Conservation (phyloP, 352 stramenopile genomes). For the Globisporangium orthogonon region DNA sequence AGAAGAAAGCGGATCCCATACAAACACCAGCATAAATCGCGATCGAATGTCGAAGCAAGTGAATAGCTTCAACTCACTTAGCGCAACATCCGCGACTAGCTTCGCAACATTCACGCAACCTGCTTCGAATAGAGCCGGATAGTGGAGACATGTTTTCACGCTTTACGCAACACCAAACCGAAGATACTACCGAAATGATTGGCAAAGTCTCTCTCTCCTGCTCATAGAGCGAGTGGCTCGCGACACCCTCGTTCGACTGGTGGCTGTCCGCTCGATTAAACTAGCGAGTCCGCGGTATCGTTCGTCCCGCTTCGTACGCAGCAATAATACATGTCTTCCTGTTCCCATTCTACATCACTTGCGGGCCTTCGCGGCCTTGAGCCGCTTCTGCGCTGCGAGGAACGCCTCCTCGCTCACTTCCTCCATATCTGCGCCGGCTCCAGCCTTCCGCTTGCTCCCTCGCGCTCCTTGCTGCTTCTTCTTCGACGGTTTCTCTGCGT, state of each 20-base stretch:
- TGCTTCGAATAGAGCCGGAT: neutral
- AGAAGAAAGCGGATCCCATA: neutral
- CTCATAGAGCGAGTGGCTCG: too few relatives aligned
- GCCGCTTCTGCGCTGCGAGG: conserved; percentile 37
- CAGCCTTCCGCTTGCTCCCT: neutral
- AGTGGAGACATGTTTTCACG: neutral
- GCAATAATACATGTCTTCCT: neutral
- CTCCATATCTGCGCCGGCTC: conserved; percentile 1
- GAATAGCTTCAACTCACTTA: neutral
- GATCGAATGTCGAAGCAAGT: neutral
- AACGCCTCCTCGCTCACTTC: conserved; percentile 63
- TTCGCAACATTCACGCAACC: neutral
- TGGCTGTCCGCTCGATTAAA: too few relatives aligned
- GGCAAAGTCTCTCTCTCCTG: too few relatives aligned
- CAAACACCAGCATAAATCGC: neutral
- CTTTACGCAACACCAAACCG: too few relatives aligned
- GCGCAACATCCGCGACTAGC: neutral
- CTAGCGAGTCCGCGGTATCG: too few relatives aligned
- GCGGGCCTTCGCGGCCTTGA: conserved; percentile 29
- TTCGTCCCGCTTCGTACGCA: too few relatives aligned
- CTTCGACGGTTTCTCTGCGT: conserved; percentile 29
- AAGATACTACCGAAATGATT: too few relatives aligned
- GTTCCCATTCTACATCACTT: neutral
- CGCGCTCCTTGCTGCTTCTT: neutral
- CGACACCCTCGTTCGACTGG: too few relatives aligned